Base-by-base conservation (phyloP, 2,329 filamentous ascomycete genomes). In the Phaeophleospora eucalypticola region DNA sequence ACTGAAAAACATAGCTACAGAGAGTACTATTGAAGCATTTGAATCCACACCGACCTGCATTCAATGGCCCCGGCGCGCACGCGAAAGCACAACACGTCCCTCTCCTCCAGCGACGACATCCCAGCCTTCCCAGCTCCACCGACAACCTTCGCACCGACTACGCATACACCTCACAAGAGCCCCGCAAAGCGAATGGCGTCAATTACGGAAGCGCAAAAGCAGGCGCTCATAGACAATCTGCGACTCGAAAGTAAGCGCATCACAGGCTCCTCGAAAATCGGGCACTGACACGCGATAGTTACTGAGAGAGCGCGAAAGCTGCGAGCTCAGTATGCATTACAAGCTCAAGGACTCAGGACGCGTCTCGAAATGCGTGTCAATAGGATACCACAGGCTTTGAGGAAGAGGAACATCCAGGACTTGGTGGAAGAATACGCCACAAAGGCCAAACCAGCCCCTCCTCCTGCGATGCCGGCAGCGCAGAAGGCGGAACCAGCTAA, bases 321-420 rank as follows among this genome's bases (percentile, higher is more conserved):
- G 51, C 82, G 90, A 60, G 86, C 90, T 4, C 89, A 95, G 66
- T 95, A 94, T 71, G 84, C 86, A 49, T 78, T 94, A 8, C 90
- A 95, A 68, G 87, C 89, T 17, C 86, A 91, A 66, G 87, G 87
- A 53, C 78, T 97, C 33, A 81, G 86, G 51, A 84, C 89, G 50
- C 84, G 91, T 51, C 84, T 98, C 43, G 90, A 96, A 68, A 86
- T 95, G 71, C 87, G 93, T 69, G 80, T 97, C 66, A 95, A 96
- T 65, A 84, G 93, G 44, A 93, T 97, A 43, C 93, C 93, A 6
- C 79, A 82, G 58, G 78, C 83, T 14, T 71, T 95, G 53, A 83
- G 91, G 49, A 87, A 85, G 62, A 77, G 82, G 52, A 94, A 81
- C 47, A 91, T 98, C 77, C 82, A 83, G 46, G 90, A 95, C 36